Evolutionary conservation across 2,329 filamentous ascomycete species (phyloP).

Genomic region (Ophiosphaerella narmari): DNA sequence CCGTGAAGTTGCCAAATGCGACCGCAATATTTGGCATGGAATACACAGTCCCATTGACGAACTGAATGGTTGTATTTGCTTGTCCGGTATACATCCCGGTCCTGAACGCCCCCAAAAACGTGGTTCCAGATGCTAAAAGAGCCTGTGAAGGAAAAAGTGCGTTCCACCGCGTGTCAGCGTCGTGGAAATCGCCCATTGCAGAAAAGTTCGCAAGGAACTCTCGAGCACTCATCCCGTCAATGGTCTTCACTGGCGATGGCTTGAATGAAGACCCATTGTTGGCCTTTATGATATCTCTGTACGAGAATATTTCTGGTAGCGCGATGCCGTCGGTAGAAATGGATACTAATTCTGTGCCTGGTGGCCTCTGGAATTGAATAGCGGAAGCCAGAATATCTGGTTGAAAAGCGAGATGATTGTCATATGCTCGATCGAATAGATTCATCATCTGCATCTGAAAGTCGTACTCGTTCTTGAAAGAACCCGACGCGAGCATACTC

Average conservation of each 20-base stretch:
- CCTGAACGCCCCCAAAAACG: conserved; percentile 36
- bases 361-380: conserved; percentile 44
- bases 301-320: conserved; percentile 45
- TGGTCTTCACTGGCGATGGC: conserved; percentile 44
- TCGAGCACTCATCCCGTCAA: conserved; percentile 44
- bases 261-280: conserved; percentile 34
- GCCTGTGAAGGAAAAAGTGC: conserved; percentile 44
- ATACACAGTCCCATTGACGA: conserved; percentile 43
- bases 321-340: conserved; percentile 43
- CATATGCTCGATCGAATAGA: conserved; percentile 45
- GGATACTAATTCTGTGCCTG: conserved; percentile 38
- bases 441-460: conserved; percentile 45
- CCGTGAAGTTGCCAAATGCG: conserved; percentile 37
- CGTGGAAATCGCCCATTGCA: conserved; percentile 39
- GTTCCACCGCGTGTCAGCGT: conserved; percentile 50
- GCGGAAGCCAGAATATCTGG: conserved; percentile 44
- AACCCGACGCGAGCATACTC: conserved; percentile 30
- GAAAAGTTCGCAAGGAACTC: conserved; percentile 42
- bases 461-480: conserved; percentile 48
- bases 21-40: conserved; percentile 40
- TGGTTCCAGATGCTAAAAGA: conserved; percentile 31
- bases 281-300: conserved; percentile 33
- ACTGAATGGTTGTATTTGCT: conserved; percentile 41
- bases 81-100: conserved; percentile 36
- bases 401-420: conserved; percentile 48